A percentile compares a stretch with the other conserved stretches of the same genome.
Evolutionary conservation across 805 yeast genomes (phyloP).

Genomic region (Wickerhamiella sorbophila): DNA sequence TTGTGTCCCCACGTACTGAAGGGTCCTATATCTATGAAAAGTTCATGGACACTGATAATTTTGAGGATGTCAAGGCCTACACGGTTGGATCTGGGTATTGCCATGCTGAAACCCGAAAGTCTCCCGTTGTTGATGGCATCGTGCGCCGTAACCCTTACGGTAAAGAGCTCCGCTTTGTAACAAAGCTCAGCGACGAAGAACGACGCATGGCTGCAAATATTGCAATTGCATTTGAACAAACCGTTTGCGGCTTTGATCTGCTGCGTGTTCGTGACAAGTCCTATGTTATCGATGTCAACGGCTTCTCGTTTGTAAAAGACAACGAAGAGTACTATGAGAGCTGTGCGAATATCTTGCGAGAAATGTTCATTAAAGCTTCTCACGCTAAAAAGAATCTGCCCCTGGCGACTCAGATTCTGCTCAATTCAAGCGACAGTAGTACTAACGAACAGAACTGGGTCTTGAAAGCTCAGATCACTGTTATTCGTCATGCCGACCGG

Average conservation of each 20-base stretch:
- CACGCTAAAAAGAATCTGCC: conserved; percentile 19
- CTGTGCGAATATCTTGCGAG: conserved; percentile 62
- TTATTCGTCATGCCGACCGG: conserved; percentile 93
- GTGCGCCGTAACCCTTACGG: conserved; percentile 96
- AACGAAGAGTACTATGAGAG: conserved; percentile 72
- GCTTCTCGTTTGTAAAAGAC: conserved; percentile 94
- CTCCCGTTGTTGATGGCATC: conserved; percentile 98
- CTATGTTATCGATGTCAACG: conserved; percentile 94
- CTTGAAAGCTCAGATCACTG: conserved; percentile 80
- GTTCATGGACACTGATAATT: conserved; percentile 95
- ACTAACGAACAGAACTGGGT: conserved; percentile 69
- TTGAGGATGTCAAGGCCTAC: conserved; percentile 96
- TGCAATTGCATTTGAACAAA: conserved; percentile 66
- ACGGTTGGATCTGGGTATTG: conserved; percentile 86
- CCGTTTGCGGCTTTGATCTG: conserved; percentile 93
- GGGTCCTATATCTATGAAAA: conserved; percentile 89
- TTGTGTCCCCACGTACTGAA: conserved; percentile 61
- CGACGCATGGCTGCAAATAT: conserved; percentile 67
- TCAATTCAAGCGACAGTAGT: conserved; percentile 2
- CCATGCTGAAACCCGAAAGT: conserved; percentile 96
- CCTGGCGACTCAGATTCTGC: conserved; percentile 5
- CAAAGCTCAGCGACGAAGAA: conserved; percentile 64
- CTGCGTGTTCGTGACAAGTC: conserved; percentile 78
- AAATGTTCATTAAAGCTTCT: conserved; percentile 54
- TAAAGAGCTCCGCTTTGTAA: conserved; percentile 83